Evolutionary conservation across 2,329 filamentous ascomycete genomes (phyloP), one percentile per base, ranked within the genome.

Genomic region (Cryphonectria nitschkei): DNA sequence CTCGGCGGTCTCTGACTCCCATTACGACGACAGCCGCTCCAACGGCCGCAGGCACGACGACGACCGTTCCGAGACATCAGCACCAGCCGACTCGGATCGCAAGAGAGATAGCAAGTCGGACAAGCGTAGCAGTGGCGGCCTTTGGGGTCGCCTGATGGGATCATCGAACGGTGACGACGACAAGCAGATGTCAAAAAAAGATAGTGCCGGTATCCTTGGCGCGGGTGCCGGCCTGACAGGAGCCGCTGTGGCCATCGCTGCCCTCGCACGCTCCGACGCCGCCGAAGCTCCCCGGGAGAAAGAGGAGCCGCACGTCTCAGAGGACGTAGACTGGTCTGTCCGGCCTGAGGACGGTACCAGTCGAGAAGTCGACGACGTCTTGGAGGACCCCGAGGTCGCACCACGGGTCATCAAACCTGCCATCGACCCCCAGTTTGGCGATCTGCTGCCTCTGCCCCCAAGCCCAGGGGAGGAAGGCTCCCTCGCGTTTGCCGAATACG

Each of bases 181-280:
- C 46, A 80, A 81, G 69, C 78, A 81, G 66, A 78, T 77, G 74
- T 72, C 75, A 78, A 72, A 74, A 81, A 81, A 90, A 90, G 89
- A 81, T 90, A 88, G 87, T 85, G 87, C 89, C 88, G 88, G 83
- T 86, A 90, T 85, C 86, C 84, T 87, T 88, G 88, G 88, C 88
- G 87, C 86, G 84, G 88, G 88, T 90, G 89, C 83, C 88, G 89
- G 89, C 86, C 79, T 87, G 81, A 84, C 83, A 82, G 84, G 84
- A 80, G 84, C 82, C 78, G 71, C 61, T 26, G 50, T 67, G 63
- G 84, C 81, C 74, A 81, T 80, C 76, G 79, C 81, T 76, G 80
- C 76, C 77, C 78, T 75, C 56, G 77, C 80, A 79, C 81, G 79
- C 76, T 79, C 81, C 70, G 82, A 85, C 78, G 84, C 84, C 83